Conservation (phyloP, 129 eudicot genomes). For the Silybum marianum region DNA sequence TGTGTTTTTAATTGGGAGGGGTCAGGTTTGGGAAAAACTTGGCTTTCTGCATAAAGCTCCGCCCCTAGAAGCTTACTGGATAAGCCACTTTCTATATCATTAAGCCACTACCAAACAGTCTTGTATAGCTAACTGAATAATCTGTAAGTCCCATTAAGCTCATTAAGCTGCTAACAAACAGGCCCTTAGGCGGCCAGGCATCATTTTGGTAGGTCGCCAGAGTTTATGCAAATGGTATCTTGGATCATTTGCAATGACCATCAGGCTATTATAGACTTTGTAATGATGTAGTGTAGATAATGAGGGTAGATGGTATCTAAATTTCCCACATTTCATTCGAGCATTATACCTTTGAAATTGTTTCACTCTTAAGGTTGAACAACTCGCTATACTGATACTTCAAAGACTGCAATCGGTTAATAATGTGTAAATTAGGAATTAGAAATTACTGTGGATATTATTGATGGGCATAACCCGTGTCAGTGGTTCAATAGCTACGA, state of each 20-base stretch:
- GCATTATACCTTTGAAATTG: neutral
- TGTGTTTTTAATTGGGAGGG: no score
- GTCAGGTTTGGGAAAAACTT: no score
- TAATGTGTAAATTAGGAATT: neutral
- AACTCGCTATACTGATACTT: neutral
- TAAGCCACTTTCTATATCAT: no score
- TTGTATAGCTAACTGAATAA: no score
- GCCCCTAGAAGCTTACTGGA: no score
- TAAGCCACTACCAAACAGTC: no score
- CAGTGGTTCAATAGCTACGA: neutral
- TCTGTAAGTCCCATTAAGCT: no score
- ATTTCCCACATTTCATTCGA: neutral
- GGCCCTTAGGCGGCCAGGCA: no score
- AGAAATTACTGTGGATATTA: neutral
- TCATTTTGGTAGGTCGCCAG: neutral
- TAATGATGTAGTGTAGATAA: neutral
- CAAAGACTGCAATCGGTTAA: neutral
- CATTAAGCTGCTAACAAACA: no score
- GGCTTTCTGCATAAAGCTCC: no score
- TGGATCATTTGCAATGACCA: neutral
- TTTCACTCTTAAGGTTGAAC: neutral
- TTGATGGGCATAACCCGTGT: slow-evolving; percentile 2
- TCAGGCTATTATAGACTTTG: neutral
- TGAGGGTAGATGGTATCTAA: neutral
- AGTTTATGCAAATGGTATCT: neutral